A percentile compares a stretch with the other conserved stretches of the same genome.
These are phyloP conservation scores for Citrus australasica DNA, from an alignment of 345 rosid genomes.

Conservation along the genomic window DNA sequence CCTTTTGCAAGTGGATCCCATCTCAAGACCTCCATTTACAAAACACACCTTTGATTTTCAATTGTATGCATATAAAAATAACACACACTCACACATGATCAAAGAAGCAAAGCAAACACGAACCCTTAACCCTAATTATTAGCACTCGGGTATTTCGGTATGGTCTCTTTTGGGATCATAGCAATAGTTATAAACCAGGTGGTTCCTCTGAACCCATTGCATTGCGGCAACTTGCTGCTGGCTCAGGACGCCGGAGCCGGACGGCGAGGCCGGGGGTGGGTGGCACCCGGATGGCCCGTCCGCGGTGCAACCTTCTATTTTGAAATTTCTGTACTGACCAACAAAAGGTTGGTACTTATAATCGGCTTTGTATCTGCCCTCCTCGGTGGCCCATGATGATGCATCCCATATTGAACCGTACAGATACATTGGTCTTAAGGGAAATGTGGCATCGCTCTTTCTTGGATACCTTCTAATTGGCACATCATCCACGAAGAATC, in stretches of 20 bases:
- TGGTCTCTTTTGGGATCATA: conserved; percentile 75
- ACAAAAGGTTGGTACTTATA: conserved; percentile 79
- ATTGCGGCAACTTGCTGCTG: conserved; percentile 55
- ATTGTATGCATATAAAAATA: background rate
- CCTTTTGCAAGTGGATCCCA: conserved; percentile 34
- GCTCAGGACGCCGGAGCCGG: conserved; percentile 42
- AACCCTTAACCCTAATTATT: background rate
- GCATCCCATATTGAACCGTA: conserved; percentile 97
- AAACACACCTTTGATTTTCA: background rate
- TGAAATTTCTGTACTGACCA: conserved; percentile 61
- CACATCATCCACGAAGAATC: conserved; percentile 87
- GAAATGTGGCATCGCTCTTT: conserved; percentile 65
- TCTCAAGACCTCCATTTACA: conserved; percentile 33
- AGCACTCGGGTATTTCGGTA: conserved; percentile 80
- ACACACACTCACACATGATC: background rate
- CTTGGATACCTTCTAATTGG: conserved; percentile 74
- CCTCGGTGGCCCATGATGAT: conserved; percentile 92
- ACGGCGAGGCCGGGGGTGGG: conserved; percentile 46
- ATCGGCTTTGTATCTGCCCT: conserved; percentile 76
- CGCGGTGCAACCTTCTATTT: conserved; percentile 52
- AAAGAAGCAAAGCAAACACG: background rate
- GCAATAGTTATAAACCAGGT: conserved; percentile 79
- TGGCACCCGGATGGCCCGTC: conserved; percentile 37
- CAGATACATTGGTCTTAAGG: conserved; percentile 71
- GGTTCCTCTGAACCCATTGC: conserved; percentile 73